Evolutionary conservation across 805 yeast species (phyloP), one percentile per base, ranked within the genome.

Genomic region (Lipomyces sp.): DNA sequence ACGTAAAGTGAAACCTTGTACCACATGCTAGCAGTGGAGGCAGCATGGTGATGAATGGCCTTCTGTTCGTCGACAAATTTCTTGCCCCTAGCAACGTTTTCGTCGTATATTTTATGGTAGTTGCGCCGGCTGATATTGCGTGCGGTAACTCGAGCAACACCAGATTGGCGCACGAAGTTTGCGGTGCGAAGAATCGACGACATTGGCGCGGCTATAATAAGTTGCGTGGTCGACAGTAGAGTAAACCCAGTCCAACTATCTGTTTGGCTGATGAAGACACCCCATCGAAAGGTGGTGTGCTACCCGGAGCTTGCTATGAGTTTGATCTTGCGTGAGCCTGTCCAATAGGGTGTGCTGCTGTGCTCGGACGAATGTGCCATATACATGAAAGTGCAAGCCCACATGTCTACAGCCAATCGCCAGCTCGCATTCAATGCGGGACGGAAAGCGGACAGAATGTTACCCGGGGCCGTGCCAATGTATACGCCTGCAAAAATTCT

Each of bases 21-120:
- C 99, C 99, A 94, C 74, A 88, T 82, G 55, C 81, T 80, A 68
- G 96, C 84, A 71, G 97, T 88, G 71, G 85, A 84, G 69, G 79
- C 82, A 65, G 97, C 93, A 82, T 94, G 99, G 77, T 88, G 88
- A 75, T 83, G 83, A 76, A 90, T 85, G 73, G 88, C 71, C 55
- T 34, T 58, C 39, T 39, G 53, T 53, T 65, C 59, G 32, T 60
- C 70, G 62, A 60, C 39, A 51, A 59, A 69, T 29, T 63, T 61
- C 68, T 69, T 65, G 15, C 63, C 70, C 57, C 60, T 64, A 39
- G 57, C 65, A 48, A 29, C 55, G 62, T 68, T 61, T 63, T 39
- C 53, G 39, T 39, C 54, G 60, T 53, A 69, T 53, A 64, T 6
- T 24, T 18, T 29, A 63, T 58, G 62, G 56, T 34, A 37, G 65